Base-by-base conservation (phyloP, 495 filamentous ascomycete genomes). In the Cercophora scortea region DNA sequence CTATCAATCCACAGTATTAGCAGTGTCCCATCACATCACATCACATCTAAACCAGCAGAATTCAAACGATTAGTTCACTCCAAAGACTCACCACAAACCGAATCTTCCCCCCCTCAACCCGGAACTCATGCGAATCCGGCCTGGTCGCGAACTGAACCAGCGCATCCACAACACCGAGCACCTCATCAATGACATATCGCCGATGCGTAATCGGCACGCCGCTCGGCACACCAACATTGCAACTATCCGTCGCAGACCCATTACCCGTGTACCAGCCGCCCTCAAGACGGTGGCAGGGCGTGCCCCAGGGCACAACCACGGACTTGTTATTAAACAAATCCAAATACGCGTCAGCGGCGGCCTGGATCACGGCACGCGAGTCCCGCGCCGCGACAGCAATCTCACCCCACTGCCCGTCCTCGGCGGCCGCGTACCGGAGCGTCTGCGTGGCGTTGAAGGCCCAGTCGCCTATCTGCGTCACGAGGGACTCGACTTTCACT, bases 371-470 rank as follows among this genome's bases (percentile, higher is more conserved):
- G 8, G 55, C 72, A 11, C 75, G 64, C 17, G 64, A 54, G 53
- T 77, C 72, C 12, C 69, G 67, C 53, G 71, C 51, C 10, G 51
- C 66, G 32, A 53, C 69, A 5, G 77, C 72, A 53, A 79, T 78
- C 25, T 64, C 49, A 25, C 59, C 60, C 76, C 75, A 79, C 4
- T 19, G 8, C 15, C 33, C 35, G 39, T 64, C 58, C 57, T 75
- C 71, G 4, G 60, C 45, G 12, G 58, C 52, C 3, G 74, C 70
- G 62, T 70, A 77, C 15, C 64, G 51, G 39, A 74, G 69, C 13
- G 77, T 78, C n/a, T 68, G 67, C 12, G 70, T 71, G 1, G 75
- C 75, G 56, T 79, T 74, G 65, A 79, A 79, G 11, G 73, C 61
- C 75, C 76, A 77, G 55, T 73, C 66, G 43, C 70, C 71, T 11